phyloP scores from a whole-genome alignment of 2,329 filamentous ascomycete species.

The Fusarium falciforme region DNA sequence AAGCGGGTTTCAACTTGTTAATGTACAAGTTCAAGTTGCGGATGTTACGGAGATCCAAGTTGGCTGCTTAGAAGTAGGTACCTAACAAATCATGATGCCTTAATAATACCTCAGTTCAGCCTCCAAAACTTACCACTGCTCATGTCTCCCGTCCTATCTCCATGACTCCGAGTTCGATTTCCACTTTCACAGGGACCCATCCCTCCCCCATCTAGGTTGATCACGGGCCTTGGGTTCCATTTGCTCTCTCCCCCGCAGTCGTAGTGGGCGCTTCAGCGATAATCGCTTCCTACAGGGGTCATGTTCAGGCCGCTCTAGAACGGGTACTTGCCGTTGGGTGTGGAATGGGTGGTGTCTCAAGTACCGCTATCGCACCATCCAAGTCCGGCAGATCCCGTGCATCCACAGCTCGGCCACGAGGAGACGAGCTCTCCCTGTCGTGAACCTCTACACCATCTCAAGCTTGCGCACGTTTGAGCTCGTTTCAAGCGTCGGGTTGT shows the following conservation, averaged over 20 bases:
- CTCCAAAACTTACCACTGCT: neutral
- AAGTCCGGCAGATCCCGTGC: neutral
- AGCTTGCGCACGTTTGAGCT: slow-evolving; percentile 56
- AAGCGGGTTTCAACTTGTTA: neutral
- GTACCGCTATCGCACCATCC: slow-evolving; percentile 27
- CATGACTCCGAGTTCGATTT: slow-evolving; percentile 5
- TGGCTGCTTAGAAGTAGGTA: neutral
- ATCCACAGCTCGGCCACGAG: slow-evolving; percentile 1
- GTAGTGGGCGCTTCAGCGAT: neutral
- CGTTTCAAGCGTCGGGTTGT: slow-evolving; percentile 43
- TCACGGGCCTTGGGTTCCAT: neutral
- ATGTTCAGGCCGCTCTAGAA: neutral
- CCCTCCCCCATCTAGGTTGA: neutral
- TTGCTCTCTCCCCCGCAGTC: slow-evolving; percentile 6
- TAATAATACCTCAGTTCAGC: slow-evolving; percentile 1
- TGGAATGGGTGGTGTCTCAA: neutral
- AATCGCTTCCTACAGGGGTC: slow-evolving; percentile 12
- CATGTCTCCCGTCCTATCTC: neutral
- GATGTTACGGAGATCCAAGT: slow-evolving; percentile 23
- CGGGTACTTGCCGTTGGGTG: slow-evolving; percentile 4
- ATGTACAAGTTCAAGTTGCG: slow-evolving; percentile 25
- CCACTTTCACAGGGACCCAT: neutral
- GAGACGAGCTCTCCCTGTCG: slow-evolving; percentile 13
- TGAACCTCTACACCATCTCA: slow-evolving; percentile 17
- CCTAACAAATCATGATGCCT: neutral